A percentile compares a stretch with the other conserved stretches of the same genome.
These are phyloP conservation scores for Barnettozyma pratensis DNA, from an alignment of 805 yeast genomes.

Conservation along the genomic window DNA sequence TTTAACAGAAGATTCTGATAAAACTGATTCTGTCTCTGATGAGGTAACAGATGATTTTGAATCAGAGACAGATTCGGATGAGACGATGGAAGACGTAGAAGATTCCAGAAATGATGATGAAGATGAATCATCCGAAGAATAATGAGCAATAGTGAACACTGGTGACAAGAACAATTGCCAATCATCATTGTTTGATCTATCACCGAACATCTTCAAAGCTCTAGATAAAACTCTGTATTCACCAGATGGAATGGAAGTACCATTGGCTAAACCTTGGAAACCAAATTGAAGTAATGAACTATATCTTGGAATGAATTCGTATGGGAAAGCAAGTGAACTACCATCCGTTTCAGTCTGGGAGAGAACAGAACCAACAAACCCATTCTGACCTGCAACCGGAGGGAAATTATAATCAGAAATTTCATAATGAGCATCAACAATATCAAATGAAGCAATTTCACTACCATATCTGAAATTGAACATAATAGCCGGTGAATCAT, in stretches of 20 bases:
- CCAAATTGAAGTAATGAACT: neutral
- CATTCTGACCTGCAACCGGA: slow-evolving; percentile 3
- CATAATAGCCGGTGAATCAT: slow-evolving; percentile 6
- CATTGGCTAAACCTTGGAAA: neutral
- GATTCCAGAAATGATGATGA: neutral
- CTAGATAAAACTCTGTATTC: slow-evolving; percentile 9
- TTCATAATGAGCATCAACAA: slow-evolving; percentile 11
- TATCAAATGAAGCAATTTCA: slow-evolving; percentile 9
- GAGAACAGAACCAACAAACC: slow-evolving; percentile 7
- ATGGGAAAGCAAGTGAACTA: slow-evolving; percentile 5
- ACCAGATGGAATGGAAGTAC: slow-evolving; percentile 6
- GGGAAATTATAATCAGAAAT: slow-evolving; percentile 4
- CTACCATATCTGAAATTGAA: slow-evolving; percentile 10
- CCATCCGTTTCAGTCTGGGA: slow-evolving; percentile 1
- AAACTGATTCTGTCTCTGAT: neutral
- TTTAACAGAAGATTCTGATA: neutral
- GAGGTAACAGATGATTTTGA: neutral
- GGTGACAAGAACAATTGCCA: slow-evolving; percentile 9
- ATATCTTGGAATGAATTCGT: neutral
- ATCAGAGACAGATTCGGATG: neutral
- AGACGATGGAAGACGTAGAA: neutral
- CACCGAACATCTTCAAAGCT: slow-evolving; percentile 10
- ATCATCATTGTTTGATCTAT: slow-evolving; percentile 5
- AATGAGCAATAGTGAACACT: neutral
- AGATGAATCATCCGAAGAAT: neutral